Conservation (phyloP, 305 asterid genomes). For the Solanum hybrid region DNA sequence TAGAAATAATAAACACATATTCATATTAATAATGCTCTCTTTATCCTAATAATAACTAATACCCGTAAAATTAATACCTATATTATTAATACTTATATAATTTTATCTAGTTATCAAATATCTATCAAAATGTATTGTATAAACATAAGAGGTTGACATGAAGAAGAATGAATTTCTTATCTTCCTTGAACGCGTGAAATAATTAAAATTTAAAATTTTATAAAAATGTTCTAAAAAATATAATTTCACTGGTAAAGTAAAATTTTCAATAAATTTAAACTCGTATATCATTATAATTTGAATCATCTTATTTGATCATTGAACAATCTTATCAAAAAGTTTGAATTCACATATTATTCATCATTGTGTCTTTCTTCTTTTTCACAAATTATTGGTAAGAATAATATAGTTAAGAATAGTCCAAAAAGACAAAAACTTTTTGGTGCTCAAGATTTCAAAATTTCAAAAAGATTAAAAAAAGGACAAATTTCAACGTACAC, state of each 20-base stretch:
- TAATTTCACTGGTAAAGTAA: not conserved
- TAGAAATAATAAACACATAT: not conserved
- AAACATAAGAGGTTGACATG: not conserved
- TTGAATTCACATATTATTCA: not conserved
- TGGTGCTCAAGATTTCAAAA: not conserved
- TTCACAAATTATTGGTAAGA: not conserved
- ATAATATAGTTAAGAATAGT: not conserved
- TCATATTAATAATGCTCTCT: not conserved
- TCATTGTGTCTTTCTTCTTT: not conserved
- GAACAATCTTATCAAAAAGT: not conserved
- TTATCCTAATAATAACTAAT: not conserved
- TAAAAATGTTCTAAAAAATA: no score
- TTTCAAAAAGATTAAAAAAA: not conserved
- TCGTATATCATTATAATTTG: not conserved
- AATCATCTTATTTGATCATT: not conserved
- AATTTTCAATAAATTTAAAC: not conserved
- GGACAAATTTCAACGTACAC: not conserved
- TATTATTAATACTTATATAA: no score
- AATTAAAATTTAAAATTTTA: no score
- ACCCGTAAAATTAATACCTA: no score
- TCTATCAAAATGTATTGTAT: no score
- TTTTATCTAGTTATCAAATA: no score
- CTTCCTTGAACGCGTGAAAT: no score
- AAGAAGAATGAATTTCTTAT: no score
- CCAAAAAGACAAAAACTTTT: not conserved